These are phyloP conservation scores for Beauveria australis DNA, from an alignment of 2,329 filamentous ascomycete genomes.

Conservation along the genomic window DNA sequence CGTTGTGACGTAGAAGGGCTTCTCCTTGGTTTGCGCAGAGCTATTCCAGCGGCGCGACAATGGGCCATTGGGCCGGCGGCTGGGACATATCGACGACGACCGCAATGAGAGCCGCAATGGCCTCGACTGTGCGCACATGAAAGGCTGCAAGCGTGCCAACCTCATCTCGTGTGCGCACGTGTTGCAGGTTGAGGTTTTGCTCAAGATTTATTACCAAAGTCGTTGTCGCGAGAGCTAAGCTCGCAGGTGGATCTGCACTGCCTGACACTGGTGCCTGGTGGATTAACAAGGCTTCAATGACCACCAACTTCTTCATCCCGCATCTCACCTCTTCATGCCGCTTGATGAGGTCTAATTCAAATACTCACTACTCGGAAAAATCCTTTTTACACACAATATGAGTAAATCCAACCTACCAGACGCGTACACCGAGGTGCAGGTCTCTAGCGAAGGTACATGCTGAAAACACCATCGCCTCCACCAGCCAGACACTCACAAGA, in stretches of 20 bases:
- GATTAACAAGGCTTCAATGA: neutral
- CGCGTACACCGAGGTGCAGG: slow-evolving; percentile 35
- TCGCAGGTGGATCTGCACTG: neutral
- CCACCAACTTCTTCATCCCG: neutral
- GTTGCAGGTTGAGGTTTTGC: neutral
- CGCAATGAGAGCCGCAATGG: slow-evolving; percentile 15
- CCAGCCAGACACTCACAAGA: slow-evolving; percentile 3
- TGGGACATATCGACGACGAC: slow-evolving; percentile 21
- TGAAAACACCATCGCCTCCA: neutral
- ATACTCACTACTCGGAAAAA: no score
- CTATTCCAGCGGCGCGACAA: slow-evolving; percentile 23
- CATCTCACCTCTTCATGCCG: neutral
- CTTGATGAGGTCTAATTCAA: neutral
- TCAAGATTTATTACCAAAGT: no score
- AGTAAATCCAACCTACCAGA: slow-evolving; percentile 28
- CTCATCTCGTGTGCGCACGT: slow-evolving; percentile 18
- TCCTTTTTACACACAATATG: neutral
- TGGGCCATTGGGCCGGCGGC: slow-evolving; percentile 19
- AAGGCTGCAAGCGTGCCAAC: slow-evolving; percentile 19
- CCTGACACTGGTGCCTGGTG: neutral
- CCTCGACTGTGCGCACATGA: slow-evolving; percentile 17
- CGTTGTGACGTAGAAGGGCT: slow-evolving; percentile 92
- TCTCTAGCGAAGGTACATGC: slow-evolving; percentile 37
- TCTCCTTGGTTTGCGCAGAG: slow-evolving; percentile 30
- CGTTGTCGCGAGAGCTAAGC: neutral